Base-by-base conservation (phyloP, 2,329 filamentous ascomycete genomes). In the Pestalotiopsis sp. region DNA sequence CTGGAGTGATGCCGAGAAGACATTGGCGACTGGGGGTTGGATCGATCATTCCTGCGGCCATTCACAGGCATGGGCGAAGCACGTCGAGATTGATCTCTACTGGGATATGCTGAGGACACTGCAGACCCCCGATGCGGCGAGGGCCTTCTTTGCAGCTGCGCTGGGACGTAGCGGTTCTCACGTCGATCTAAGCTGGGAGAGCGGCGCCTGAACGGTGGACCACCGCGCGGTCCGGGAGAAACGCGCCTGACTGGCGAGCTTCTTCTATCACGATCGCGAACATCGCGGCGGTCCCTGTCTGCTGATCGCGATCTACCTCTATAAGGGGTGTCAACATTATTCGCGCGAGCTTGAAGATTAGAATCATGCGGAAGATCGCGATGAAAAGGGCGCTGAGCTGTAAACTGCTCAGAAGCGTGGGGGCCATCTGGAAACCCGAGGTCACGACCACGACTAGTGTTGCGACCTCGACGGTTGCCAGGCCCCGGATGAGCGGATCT, bases 271-370 rank as follows among this genome's bases (percentile, higher is more conserved):
- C 67, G 69, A 63, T 70, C 67, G 17, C 69, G 59, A 25, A 65
- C 23, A 61, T 70, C 66, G 49, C 69, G 69, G 12, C 81, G 82
- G 69, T 87, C 85, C 74, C 85, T 80, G 52, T 81, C 81, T 82
- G 83, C 1, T 41, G 87, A 89, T 62, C 87, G 82, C 27, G 87
- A 89, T 72, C 87, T 81, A 70, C 86, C 82, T 76, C 85, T 87
- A 71, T 71, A 31, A 14, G 39, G 12, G 61, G 39, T 64, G 61
- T 64, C 25, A 64, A 64, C 41, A 52, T 64, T 23, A 23, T 49
- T 49, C 61, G 39, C 13, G 39, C 20, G 61, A 64, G 39, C 38
- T 25, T 45, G 41, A 17, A 49, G 57, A 69, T 60, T 68, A 76
- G 74, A 69, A 81, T 79, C 81, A 79, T n/a, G 55, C 39, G 49